Base-by-base conservation (phyloP, 2,329 filamentous ascomycete species). In the Neofusicoccum laricinum region DNA sequence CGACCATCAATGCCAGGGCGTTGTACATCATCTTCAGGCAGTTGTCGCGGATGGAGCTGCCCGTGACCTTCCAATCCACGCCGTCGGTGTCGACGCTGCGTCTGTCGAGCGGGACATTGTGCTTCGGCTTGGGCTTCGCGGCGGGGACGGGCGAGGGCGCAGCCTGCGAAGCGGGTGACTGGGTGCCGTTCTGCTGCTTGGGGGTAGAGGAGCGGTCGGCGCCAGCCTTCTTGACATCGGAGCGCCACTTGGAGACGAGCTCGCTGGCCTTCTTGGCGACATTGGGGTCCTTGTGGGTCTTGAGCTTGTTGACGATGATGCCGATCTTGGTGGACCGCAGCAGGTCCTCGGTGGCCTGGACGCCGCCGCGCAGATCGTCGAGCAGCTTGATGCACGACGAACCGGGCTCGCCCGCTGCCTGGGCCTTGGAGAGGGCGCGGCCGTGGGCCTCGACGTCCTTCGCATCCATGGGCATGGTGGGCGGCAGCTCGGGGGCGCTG, bases 21-120 rank as follows among this genome's bases (percentile, higher is more conserved):
- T 99, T 95, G 81, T 98, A 99, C 77, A 99, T 86, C 48, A 99
- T 85, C 57, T 92, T 93, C 67, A 97, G 88, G 76, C 91, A 96
- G 73, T 88, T 90, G 80, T 98, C 91, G 65, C 95, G 90, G 19
- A 86, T 85, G 64, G 84, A 80, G 66, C 90, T 88, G 53, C 88
- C 88, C 15, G 93, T 97, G 61, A 92, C 86, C 68, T 89, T 86
- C 71, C 86, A 86, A 71, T 93, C 88, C 61, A 97, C 87, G 45
- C 89, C 88, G 76, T 98, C 95, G n/a, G 83, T 85, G 70, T 90
- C 89, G 81, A 89, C 91, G 70, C 87, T 92, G 70, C 95, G 88
- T 82, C 93, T 95, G 73, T 93, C 89, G 2, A 88, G 86, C 67
- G 84, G 79, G 46, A 85, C 81, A 38, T 83, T 79, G 62, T 84